Base-by-base conservation (phyloP, 2,329 filamentous ascomycete genomes). In the Penicillium sp. region DNA sequence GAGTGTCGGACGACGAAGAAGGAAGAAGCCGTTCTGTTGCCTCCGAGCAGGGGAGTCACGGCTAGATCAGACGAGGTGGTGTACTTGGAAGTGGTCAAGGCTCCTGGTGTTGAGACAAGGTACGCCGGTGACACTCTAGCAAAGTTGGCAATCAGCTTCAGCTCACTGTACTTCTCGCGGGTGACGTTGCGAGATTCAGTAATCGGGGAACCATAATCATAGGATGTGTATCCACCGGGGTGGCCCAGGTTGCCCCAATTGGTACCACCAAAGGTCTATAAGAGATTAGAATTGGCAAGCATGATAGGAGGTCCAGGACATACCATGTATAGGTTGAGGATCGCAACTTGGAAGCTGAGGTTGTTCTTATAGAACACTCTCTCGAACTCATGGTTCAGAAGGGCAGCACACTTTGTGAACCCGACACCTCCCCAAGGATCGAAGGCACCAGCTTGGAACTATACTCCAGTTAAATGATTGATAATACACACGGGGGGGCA, bases 181-280 rank as follows among this genome's bases (percentile, higher is more conserved):
- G 80, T 75, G 3, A 93, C 77, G 1, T 81, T 81, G 24, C 89
- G 81, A 40, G 89, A 85, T 67, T 94, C 90, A 1, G 81, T 80
- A 50, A 93, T 90, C 7, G 80, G 76, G 5, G 85, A 79, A 5
- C 82, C 81, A 62, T 85, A 86, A 63, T 87, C 83, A 64, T 86
- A 86, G 4, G 78, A 81, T 0, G 82, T 85, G 58, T 86, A 86
- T 3, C 81, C 85, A 11, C 85, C 86, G 10, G 86, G 81, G 61
- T 90, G 84, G 0, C 89, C 88, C 5, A 90, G 72, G 59, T 91
- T 92, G 0, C 89, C 89, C 90, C 89, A 93, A 68, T 93, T 94
- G 0, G 89, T 92, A 6, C 89, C 90, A 14, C 90, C 90, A 61
- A 82, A 89, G 1, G 82, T 86, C 82, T 83, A 16, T 29, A 16